Conservation (phyloP, 768 basidiomycete genomes). For the Baorangia bicolor region DNA sequence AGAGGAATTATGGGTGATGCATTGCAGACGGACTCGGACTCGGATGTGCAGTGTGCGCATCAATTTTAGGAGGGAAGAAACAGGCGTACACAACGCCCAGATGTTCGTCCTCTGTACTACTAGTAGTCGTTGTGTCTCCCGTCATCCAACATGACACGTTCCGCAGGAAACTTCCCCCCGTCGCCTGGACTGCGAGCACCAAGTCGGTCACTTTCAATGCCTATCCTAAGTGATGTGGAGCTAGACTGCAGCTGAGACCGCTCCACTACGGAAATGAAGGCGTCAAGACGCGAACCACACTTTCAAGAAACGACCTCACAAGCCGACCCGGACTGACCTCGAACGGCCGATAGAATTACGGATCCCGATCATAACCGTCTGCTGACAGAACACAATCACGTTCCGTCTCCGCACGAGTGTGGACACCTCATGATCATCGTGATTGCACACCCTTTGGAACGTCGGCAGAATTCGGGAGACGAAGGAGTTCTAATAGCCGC, state of each 20-base stretch:
- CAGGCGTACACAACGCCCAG: slow-evolving; percentile 5
- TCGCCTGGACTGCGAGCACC: neutral
- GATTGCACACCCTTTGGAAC: no score
- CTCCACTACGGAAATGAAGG: neutral
- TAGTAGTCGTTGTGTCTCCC: no score
- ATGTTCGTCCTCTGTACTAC: no score
- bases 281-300: neutral
- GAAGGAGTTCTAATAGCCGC: no score
- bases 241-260: no score
- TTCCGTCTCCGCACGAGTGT: neutral
- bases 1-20: neutral
- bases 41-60: neutral
- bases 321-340: no score
- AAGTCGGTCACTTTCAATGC: no score
- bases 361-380: neutral
- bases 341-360: neutral
- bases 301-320: neutral
- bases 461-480: no score
- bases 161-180: neutral
- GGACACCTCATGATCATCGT: no score
- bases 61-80: neutral
- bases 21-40: slow-evolving; percentile 4
- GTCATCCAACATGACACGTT: neutral
- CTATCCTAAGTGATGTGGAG: neutral
- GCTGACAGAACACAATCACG: neutral